Base-by-base conservation (phyloP, 148 eudicot genomes). In the Nepenthes gracilis region DNA sequence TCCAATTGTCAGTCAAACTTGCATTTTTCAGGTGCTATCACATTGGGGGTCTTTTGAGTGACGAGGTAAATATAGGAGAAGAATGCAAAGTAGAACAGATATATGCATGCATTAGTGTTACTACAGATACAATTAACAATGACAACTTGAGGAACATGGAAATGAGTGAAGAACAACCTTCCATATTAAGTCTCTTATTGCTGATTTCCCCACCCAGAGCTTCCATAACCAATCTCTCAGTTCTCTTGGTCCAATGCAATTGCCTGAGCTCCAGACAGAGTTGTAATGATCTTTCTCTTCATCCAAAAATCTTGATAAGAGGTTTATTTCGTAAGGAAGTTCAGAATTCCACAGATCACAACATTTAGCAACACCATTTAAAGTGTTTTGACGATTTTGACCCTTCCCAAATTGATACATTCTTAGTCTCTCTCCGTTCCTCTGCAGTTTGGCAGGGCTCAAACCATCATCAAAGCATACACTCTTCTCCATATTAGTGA, bases 151-250 rank as follows among this genome's bases (percentile, higher is more conserved):
- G 45, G 45, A 40, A 58, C 35, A 62, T 49, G 35, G 43, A 51
- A 13, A 66, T 47, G 53, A 57, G 23, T 23, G 23, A 54, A 67
- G n/a, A 54, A 9, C 6, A 48, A 93, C 98, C 98, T 93, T 88
- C 98, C 98, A 93, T 65, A 80, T 84, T 57, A 84, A 62, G 63
- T 84, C 83, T 76, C 96, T 79, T 65, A 77, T 51, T 70, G 63
- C 85, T 72, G 97, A 92, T 76, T 78, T 83, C 62, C 61, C 74
- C 59, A 69, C 61, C 97, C 97, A 90, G 58, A 90, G 92, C 73
- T 77, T 90, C 68, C 81, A 77, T 57, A 90, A 77, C 97, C 97
- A 90, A 58, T 66, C 95, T 75, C 97, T 81, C 83, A 87, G 71
- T 72, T 90, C 95, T 70, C 97, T 77, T 57, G 76, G 97, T 61